Percentiles rank a stretch among this genome's conserved stretches.
Evolutionary conservation across 176 grass and related monocot genomes (phyloP).

Genomic region (Guadua angustifolia): DNA sequence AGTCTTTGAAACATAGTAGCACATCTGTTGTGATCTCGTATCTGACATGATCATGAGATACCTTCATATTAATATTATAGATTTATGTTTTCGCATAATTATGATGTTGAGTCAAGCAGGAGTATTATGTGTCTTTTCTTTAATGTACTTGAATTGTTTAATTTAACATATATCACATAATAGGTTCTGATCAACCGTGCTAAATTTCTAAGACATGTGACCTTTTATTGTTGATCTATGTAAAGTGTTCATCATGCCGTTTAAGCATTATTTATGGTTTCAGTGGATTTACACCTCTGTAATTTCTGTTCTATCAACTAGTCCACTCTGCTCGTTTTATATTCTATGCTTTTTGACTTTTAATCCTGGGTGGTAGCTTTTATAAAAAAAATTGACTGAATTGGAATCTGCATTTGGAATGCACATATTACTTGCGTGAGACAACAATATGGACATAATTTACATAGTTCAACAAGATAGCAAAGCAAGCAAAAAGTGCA

Average conservation of each 20-base stretch:
- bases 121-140: not conserved
- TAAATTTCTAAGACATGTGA: not conserved
- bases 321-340: no score
- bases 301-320: no score
- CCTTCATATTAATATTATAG: not conserved
- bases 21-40: not conserved
- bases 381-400: no score
- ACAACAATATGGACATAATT: not conserved
- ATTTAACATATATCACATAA: not conserved
- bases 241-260: not conserved
- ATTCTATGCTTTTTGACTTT: no score
- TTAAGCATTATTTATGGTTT: not conserved
- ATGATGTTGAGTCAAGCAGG: not conserved
- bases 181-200: not conserved
- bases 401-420: no score
- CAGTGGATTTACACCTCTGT: not conserved
- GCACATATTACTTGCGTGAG: no score
- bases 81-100: not conserved
- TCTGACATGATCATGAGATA: not conserved
- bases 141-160: not conserved
- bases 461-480: constrained; percentile 12
- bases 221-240: not conserved
- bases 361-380: no score
- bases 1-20: constrained; percentile 21
- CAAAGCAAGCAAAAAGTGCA: not conserved